Evolutionary conservation across 345 rosid species (phyloP), one percentile per base, ranked within the genome.

Genomic region (Gossypioides kirkii): DNA sequence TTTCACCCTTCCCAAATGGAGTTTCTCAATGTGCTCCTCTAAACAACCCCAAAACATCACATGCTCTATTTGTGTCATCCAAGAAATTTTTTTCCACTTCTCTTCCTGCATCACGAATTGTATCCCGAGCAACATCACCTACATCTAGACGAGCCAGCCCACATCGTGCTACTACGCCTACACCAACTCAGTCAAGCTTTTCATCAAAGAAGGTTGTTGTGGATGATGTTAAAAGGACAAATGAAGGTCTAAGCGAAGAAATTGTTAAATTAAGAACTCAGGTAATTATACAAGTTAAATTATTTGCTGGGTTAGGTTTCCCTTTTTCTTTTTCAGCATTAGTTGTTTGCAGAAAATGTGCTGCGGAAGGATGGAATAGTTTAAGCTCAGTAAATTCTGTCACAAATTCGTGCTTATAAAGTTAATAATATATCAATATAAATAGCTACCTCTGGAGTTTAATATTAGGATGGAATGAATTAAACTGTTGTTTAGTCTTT

Each of bases 61-160:
- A 86, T 77, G 86, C 88, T n/a, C 71, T 85, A 72, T 88, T 90
- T 80, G 90, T 86, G 69, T 84, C 93, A 68, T 88, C 96, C 70
- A 90, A 88, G 83, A 87, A 88, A 66, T 82, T 88, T 69, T 87
- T 88, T 75, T 90, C 96, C 47, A 93, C 85, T 62, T 90, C 96
- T 73, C 87, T 90, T 79, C 96, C 96, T 70, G 90, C 93, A 61
- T 90, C 96, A 74, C 82, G 96, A 75, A 90, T 90, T 59, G 88
- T 82, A 70, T 90, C 96, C 74, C 86, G 96, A 67, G 96, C 96
- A 76, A 86, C 96, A 77, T 90, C 96, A 47, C 96, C 96, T 69
- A 90, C 87, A 68, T 90, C 93, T 45, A 88, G 93, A 69, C 87
- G 91, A 42, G 77, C 90, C 2, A 90, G 93, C 73, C 93, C 93